Evolutionary conservation across 257 asterid genomes (phyloP).

Genomic region (Phtheirospermum japonicum): DNA sequence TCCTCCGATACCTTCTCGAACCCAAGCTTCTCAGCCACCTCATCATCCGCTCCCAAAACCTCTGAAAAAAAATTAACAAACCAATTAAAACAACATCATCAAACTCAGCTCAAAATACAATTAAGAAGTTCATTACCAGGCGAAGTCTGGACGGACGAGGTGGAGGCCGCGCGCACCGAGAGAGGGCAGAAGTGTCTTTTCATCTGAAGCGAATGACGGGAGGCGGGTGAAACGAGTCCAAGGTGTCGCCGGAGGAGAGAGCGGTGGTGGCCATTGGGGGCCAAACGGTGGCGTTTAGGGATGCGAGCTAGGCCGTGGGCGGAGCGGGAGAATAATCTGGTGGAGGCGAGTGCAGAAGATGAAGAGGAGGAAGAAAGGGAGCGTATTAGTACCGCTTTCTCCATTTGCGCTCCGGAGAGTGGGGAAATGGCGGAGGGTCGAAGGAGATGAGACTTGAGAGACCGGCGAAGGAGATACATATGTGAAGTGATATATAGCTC

Average conservation of each 20-base stretch:
- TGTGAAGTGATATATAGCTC: background rate
- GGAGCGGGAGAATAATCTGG: constrained; percentile 67
- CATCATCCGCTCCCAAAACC: constrained; percentile 68
- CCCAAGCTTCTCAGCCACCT: constrained; percentile 77
- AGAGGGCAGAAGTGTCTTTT: constrained; percentile 44
- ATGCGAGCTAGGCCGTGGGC: constrained; percentile 43
- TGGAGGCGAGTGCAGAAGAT: constrained; percentile 47
- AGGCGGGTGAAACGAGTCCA: constrained; percentile 40
- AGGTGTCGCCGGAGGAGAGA: constrained; percentile 46
- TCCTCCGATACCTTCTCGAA: constrained; percentile 86
- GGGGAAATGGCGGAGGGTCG: constrained; percentile 27
- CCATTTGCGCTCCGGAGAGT: constrained; percentile 47
- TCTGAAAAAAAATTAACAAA: constrained; percentile 31
- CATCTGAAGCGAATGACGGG: constrained; percentile 42
- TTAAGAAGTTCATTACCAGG: constrained; percentile 35
- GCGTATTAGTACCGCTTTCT: constrained; percentile 69
- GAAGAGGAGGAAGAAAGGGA: constrained; percentile 58
- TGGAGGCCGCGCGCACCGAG: constrained; percentile 68
- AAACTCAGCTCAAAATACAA: background rate
- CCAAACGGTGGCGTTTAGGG: constrained; percentile 50
- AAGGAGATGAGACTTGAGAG: constrained; percentile 22
- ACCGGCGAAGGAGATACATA: background rate
- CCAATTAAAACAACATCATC: background rate
- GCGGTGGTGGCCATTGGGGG: constrained; percentile 43
- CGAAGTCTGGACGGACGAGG: constrained; percentile 60